Evolutionary conservation across 2,329 filamentous ascomycete genomes (phyloP).

Genomic region (Cordyceps cateniannulata): DNA sequence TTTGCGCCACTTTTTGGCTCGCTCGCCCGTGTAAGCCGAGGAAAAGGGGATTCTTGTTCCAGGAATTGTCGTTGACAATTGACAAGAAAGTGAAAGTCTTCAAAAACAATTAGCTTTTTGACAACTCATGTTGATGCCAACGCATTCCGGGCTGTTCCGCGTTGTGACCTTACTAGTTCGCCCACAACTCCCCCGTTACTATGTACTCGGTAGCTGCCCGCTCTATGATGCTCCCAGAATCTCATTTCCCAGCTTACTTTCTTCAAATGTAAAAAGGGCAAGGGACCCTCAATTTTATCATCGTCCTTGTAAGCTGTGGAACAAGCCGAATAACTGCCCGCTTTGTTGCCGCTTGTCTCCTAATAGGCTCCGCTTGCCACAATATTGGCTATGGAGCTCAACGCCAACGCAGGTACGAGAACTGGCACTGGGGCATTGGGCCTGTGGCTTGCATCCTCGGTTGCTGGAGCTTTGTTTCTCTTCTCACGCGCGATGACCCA

Average conservation of each 20-base stretch:
- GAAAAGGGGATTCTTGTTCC: not conserved
- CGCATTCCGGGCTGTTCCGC: not conserved
- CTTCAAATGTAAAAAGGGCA: not conserved
- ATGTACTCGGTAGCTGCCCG: too few relatives aligned
- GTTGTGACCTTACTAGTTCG: too few relatives aligned
- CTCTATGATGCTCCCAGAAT: not conserved
- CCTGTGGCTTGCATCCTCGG: slow-evolving; percentile 1
- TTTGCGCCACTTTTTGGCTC: not conserved
- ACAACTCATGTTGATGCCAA: not conserved
- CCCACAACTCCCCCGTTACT: not conserved
- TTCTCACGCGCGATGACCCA: not conserved
- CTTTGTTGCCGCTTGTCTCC: not conserved
- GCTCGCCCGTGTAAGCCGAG: slow-evolving; percentile 4
- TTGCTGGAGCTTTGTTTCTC: not conserved
- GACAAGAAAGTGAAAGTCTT: not conserved
- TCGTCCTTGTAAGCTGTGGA: not conserved
- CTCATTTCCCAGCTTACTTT: slow-evolving; percentile 7
- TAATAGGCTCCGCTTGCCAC: not conserved
- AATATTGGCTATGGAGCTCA: slow-evolving; percentile 4
- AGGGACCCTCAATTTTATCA: slow-evolving; percentile 1
- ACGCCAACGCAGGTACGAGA: slow-evolving; percentile 7
- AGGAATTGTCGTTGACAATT: not conserved
- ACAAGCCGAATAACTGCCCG: not conserved
- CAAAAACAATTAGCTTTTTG: not conserved
- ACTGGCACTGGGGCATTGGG: not conserved